These are phyloP conservation scores for Tulasnella sp. DNA, from an alignment of 768 basidiomycete genomes.

Conservation along the genomic window DNA sequence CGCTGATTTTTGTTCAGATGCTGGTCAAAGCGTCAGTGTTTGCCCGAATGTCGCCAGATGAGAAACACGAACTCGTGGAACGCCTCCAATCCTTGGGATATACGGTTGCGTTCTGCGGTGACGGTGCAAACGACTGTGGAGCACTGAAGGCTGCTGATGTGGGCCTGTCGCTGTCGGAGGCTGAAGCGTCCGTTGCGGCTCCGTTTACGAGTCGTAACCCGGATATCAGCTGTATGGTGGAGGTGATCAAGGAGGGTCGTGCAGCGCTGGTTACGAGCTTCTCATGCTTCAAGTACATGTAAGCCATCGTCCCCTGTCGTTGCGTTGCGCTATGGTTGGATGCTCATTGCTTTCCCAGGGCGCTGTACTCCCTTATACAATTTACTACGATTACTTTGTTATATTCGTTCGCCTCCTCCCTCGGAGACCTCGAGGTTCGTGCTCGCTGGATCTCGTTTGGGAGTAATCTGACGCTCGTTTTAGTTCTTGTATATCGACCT, in stretches of 20 bases:
- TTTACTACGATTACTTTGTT: slow-evolving; percentile 95
- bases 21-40: slow-evolving; percentile 93
- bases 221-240: slow-evolving; percentile 90
- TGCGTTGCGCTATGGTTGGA: slow-evolving; percentile 15
- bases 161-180: slow-evolving; percentile 90
- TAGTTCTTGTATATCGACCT: slow-evolving; percentile 96
- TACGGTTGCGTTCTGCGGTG: slow-evolving; percentile 95
- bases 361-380: slow-evolving; percentile 94
- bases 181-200: slow-evolving; percentile 95
- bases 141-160: slow-evolving; percentile 98
- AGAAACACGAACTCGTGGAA: slow-evolving; percentile 97
- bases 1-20: slow-evolving; percentile 73
- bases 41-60: slow-evolving; percentile 98
- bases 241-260: slow-evolving; percentile 92
- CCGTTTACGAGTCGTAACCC: slow-evolving; percentile 91
- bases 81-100: slow-evolving; percentile 87
- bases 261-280: slow-evolving; percentile 96
- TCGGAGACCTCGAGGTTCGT: slow-evolving; percentile 89
- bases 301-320: slow-evolving; percentile 27
- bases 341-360: slow-evolving; percentile 44
- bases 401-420: slow-evolving; percentile 90
- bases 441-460: background rate
- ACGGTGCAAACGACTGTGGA: slow-evolving; percentile 97
- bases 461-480: slow-evolving; percentile 16
- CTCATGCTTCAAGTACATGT: slow-evolving; percentile 99